These are phyloP conservation scores for Solanum ossicruentum DNA, from an alignment of 257 asterid species.

Conservation along the genomic window DNA sequence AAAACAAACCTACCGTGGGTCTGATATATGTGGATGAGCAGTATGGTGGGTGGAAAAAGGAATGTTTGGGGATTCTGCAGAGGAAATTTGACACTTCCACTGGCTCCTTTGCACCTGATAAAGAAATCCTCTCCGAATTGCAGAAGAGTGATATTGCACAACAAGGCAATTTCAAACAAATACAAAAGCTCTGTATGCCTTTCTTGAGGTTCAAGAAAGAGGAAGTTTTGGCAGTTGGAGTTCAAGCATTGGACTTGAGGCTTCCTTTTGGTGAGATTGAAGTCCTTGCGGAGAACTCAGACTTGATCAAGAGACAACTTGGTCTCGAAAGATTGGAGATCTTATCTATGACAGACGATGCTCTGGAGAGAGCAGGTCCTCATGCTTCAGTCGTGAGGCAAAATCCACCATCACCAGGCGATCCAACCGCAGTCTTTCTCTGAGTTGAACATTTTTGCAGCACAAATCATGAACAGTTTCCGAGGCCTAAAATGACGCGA, in stretches of 20 bases:
- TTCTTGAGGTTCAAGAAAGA: conserved; percentile 85
- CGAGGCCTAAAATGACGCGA: not conserved
- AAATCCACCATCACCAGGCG: conserved; percentile 84
- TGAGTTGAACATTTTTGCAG: not conserved
- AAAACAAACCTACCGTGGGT: conserved; percentile 46
- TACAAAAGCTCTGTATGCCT: conserved; percentile 80
- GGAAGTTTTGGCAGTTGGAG: conserved; percentile 62
- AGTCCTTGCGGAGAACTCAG: conserved; percentile 53
- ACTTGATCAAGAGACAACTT: conserved; percentile 61
- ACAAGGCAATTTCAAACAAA: conserved; percentile 48
- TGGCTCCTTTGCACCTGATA: conserved; percentile 58
- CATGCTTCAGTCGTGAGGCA: conserved; percentile 40
- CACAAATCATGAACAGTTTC: not conserved
- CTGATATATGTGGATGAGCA: conserved; percentile 68
- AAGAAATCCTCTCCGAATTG: conserved; percentile 60
- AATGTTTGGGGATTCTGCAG: conserved; percentile 53
- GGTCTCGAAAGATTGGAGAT: conserved; percentile 64
- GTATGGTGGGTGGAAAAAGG: conserved; percentile 82
- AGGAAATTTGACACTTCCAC: conserved; percentile 35
- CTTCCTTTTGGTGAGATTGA: conserved; percentile 82
- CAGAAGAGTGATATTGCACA: conserved; percentile 54
- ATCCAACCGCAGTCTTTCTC: conserved; percentile 64
- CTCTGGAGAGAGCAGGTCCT: conserved; percentile 39
- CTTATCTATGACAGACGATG: conserved; percentile 41
- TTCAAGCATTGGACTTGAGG: conserved; percentile 62